phyloP scores from a whole-genome alignment of 768 basidiomycete genomes.

The Boletus coccyginus region DNA sequence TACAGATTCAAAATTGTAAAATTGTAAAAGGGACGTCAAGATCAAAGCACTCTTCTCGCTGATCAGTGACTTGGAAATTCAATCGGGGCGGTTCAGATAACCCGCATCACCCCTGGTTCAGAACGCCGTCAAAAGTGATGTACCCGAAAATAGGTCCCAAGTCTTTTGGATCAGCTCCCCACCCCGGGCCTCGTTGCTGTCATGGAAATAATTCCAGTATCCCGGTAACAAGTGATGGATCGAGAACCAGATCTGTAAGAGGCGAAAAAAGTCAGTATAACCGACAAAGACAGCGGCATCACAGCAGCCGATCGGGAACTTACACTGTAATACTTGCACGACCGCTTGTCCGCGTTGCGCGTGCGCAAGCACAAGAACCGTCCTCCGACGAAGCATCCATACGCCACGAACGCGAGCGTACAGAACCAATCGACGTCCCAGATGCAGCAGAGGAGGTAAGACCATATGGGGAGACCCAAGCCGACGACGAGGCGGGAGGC shows the following conservation, averaged over 20 bases:
- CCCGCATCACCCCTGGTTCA: not conserved
- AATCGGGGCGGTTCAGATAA: too few relatives aligned
- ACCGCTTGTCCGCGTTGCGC: slow-evolving; percentile 31
- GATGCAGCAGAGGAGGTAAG: slow-evolving; percentile 28
- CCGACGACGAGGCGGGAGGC: slow-evolving; percentile 34
- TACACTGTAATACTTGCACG: slow-evolving; percentile 39
- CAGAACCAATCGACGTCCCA: slow-evolving; percentile 35
- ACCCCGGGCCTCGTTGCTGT: slow-evolving; percentile 3
- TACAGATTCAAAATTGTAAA: too few relatives aligned
- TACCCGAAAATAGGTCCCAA: slow-evolving; percentile 19
- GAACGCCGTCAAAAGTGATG: slow-evolving; percentile 1
- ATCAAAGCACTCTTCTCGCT: too few relatives aligned
- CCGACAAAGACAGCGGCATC: rapidly evolving
- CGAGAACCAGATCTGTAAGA: slow-evolving; percentile 33
- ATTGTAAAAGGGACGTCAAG: too few relatives aligned
- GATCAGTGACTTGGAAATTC: too few relatives aligned
- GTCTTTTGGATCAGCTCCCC: slow-evolving; percentile 20
- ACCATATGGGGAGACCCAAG: slow-evolving; percentile 38
- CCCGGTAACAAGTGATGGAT: slow-evolving; percentile 35
- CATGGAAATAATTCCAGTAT: slow-evolving; percentile 36
- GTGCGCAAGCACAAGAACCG: slow-evolving; percentile 32
- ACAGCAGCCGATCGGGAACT: slow-evolving; percentile 23
- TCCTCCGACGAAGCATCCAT: slow-evolving; percentile 34
- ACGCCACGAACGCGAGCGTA: slow-evolving; percentile 27
- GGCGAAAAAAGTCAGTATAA: not conserved